Base-by-base conservation (phyloP, 257 asterid genomes). In the Orobanche coerulescens region DNA sequence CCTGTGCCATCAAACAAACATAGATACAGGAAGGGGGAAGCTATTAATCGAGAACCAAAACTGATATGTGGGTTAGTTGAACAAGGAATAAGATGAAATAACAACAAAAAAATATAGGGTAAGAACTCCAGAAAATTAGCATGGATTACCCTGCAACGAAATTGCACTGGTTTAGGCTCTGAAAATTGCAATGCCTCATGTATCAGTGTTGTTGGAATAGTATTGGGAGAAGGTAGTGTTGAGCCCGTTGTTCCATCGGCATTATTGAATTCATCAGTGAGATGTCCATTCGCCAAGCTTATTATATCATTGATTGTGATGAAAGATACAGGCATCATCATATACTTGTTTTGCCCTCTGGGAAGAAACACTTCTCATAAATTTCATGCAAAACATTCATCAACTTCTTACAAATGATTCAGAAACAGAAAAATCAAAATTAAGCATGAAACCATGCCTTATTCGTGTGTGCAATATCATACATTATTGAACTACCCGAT, bases 81-180 rank as follows among this genome's bases (percentile, higher is more conserved):
- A 53, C 13, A 16, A n/a, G 10, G 55, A 7, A 31, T 10, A 18
- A 47, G 46, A 13, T 50, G 20, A 44, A 54, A 31, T 16, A 58
- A 52, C 12, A 65, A 18, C 4, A 39, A 49, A 39, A 49, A 12
- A 20, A 44, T 9, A 28, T 24, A 40, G 16, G 24, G 63, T 11
- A 62, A 20, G 11, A 47, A 39, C 20, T 8, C 36, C 2, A 52
- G 34, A 61, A 43, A 57, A 16, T 31, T 12, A 53, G 54, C 59
- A 36, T 3, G 6, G 43, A 61, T 78, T 81, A 92, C 98, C 95
- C 94, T 78, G 94, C 86, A 78, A 34, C 81, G 83, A 47, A 88
- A 76, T 60, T 79, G 84, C 75, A 76, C 44, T 24, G 82, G 83
- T 64, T 78, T 75, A 48, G 67, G 68, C 65, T 62, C 79, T 50